phyloP scores from a whole-genome alignment of 257 asterid genomes.

The Solanum lignicaule region DNA sequence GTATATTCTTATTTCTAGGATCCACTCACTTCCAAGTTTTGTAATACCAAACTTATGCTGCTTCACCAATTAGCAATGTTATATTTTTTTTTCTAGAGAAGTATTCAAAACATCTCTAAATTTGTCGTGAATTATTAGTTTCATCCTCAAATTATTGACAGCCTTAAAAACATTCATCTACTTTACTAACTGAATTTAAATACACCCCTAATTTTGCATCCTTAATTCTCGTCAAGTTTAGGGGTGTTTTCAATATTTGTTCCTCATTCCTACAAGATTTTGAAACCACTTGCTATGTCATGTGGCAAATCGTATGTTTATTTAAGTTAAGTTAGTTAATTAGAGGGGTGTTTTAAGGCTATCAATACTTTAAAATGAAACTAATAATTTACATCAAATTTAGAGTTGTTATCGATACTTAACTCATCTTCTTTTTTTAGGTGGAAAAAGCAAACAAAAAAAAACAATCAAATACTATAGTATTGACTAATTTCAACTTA shows the following conservation, averaged over 20 bases:
- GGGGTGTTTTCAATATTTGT: too few species aligned
- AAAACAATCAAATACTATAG: too few species aligned
- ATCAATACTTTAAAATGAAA: too few species aligned
- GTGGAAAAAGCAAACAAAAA: neutral
- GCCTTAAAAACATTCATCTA: neutral
- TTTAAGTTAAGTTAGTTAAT: neutral
- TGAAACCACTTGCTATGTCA: fast-evolving
- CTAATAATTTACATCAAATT: too few species aligned
- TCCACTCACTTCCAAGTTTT: neutral
- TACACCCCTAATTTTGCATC: too few species aligned
- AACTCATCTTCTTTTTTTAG: neutral
- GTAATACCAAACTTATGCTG: neutral
- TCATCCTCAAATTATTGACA: neutral
- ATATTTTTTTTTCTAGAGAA: too few species aligned
- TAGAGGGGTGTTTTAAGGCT: too few species aligned
- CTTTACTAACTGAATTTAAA: too few species aligned
- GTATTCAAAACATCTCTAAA: too few species aligned
- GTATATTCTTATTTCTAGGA: neutral
- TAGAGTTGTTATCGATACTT: too few species aligned
- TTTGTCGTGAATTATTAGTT: neutral
- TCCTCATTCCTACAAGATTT: too few species aligned
- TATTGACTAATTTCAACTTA: neutral
- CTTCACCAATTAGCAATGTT: neutral
- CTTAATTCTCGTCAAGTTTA: too few species aligned
- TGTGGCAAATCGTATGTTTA: fast-evolving